Base-by-base conservation (phyloP, 495 filamentous ascomycete species). In the Parachaetomium inaequale region DNA sequence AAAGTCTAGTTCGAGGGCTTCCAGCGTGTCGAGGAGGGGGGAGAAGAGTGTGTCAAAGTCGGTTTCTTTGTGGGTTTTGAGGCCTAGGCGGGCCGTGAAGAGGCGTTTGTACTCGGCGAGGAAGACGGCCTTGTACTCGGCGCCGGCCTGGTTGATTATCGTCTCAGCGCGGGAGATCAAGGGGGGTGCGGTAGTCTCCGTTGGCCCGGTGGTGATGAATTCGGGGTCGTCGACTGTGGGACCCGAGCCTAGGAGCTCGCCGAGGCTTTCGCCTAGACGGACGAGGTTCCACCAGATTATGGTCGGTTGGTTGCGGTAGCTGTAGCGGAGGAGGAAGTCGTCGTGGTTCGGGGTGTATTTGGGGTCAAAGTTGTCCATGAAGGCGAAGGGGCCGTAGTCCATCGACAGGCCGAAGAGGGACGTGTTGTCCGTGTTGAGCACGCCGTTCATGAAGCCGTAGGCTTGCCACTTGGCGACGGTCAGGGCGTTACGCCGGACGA, bases 281-380 rank as follows among this genome's bases (percentile, higher is more conserved):
- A 96, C 91, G 4, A 98, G 82, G 68, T 98, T 98, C 94, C 94
- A 98, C 94, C 94, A 98, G 70, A 98, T 92, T 45, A 98, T 88
- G 49, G 87, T 91, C 1, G 94, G 92, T 68, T 98, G 94, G 75
- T 97, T 97, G 58, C 85, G 86, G 79, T 96, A 98, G 47, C 84
- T 84, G 73, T 98, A 98, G 32, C 94, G 85, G 17, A 96, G 75
- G 75, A 87, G 81, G 67, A 88, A 82, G 71, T 98, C 94, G 72
- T 98, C 94, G 72, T 98, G 94, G 70, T 98, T 98, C 6, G 94
- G 94, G 0, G 94, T 98, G 73, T 97, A 98, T 25, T 78, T 78
- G 0, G 94, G 94, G 70, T 97, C 92, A 70, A 98, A 98, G 66
- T 89, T 92, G 72, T 97, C 89, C 79, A 98, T 87, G 68, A 97